These are phyloP conservation scores for Phytophthora vignae DNA, from an alignment of 352 stramenopile genomes.

Conservation along the genomic window DNA sequence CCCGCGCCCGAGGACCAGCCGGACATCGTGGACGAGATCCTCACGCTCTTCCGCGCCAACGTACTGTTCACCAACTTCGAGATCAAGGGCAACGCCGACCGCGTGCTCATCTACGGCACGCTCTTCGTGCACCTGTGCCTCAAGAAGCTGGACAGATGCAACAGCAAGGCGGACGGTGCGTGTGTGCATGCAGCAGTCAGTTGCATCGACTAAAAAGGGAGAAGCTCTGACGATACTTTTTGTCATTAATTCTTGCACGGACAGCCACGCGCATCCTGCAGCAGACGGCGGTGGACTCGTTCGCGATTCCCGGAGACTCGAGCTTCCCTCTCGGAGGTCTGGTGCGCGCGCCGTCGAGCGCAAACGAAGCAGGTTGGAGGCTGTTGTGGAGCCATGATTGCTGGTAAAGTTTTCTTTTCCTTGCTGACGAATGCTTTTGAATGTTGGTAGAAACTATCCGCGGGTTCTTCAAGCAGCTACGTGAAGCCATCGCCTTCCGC, in stretches of 20 bases:
- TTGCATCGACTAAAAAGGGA: not conserved
- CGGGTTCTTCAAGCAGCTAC: constrained; percentile 92
- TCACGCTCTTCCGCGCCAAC: constrained; percentile 94
- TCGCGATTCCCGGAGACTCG: constrained; percentile 88
- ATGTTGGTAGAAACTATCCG: constrained; percentile 73
- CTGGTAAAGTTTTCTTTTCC: not conserved
- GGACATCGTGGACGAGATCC: constrained; percentile 95
- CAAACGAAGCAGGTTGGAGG: constrained; percentile 75
- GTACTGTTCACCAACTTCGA: constrained; percentile 96
- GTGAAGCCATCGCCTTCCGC: constrained; percentile 82
- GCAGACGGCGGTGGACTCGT: constrained; percentile 83
- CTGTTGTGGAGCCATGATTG: not conserved
- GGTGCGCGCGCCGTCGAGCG: constrained; percentile 72
- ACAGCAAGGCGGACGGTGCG: constrained; percentile 77
- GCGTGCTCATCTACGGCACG: constrained; percentile 95
- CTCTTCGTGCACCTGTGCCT: constrained; percentile 93
- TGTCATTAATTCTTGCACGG: constrained; percentile 3
- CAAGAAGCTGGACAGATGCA: constrained; percentile 90
- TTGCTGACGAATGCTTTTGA: constrained; percentile 9
- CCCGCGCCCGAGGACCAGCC: constrained; percentile 77
- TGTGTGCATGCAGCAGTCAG: not conserved
- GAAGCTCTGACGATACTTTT: not conserved
- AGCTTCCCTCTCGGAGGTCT: constrained; percentile 86
- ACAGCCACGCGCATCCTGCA: constrained; percentile 80
- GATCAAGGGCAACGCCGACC: constrained; percentile 91